phyloP scores from a whole-genome alignment of 108 stramenopile genomes.

The Pseudonitzschia pungens region DNA sequence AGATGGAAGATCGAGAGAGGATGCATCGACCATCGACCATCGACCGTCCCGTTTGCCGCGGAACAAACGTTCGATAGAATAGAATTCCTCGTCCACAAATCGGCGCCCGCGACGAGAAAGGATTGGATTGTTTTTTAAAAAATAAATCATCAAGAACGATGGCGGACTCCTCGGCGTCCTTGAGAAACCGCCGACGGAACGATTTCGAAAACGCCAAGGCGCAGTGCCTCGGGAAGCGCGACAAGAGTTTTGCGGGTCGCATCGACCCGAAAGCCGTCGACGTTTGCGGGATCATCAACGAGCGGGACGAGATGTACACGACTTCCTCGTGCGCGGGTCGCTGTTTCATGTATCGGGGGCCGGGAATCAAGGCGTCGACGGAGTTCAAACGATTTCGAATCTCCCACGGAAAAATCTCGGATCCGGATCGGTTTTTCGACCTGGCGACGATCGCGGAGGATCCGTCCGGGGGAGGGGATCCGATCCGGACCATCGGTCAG shows the following conservation, averaged over 20 bases:
- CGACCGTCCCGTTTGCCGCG: no score
- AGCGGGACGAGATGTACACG: slow-evolving; percentile 63
- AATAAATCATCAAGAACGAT: not conserved
- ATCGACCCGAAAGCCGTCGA: slow-evolving; percentile 85
- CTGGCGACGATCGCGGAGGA: slow-evolving; percentile 58
- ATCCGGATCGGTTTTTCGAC: slow-evolving; percentile 71
- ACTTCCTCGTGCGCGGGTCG: slow-evolving; percentile 78
- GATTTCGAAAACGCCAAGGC: slow-evolving; percentile 74
- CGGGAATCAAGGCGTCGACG: slow-evolving; percentile 68
- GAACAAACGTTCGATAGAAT: no score
- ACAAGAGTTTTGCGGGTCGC: slow-evolving; percentile 80
- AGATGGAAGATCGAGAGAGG: no score
- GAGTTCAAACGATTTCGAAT: slow-evolving; percentile 72
- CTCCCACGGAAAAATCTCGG: slow-evolving; percentile 65
- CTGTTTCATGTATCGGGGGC: slow-evolving; percentile 79
- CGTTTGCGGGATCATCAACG: slow-evolving; percentile 78
- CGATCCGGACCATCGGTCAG: slow-evolving; percentile 72
- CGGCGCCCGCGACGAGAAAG: no score
- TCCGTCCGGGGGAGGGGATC: slow-evolving; percentile 80
- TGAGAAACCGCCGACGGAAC: slow-evolving; percentile 35
- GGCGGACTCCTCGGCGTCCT: not conserved
- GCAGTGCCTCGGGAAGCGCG: slow-evolving; percentile 73
- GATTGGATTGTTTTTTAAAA: not conserved
- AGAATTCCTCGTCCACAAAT: no score
- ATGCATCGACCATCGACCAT: no score